Conservation (phyloP, 768 basidiomycete genomes). For the Myochromella boudieri region DNA sequence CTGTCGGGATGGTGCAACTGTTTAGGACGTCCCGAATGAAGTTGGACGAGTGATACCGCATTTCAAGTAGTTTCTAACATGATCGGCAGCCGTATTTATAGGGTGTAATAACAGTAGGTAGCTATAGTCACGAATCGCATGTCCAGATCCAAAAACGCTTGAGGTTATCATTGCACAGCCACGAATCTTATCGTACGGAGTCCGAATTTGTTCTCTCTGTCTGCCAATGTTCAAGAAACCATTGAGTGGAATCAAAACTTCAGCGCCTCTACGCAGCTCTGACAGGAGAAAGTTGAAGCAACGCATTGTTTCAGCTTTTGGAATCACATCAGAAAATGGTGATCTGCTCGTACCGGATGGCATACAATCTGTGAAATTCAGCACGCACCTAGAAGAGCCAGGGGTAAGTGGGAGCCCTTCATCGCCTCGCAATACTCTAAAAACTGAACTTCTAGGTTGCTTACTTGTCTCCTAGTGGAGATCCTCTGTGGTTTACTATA, state of each 20-base stretch:
- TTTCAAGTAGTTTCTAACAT: too few relatives aligned
- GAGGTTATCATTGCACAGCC: conserved; percentile 12
- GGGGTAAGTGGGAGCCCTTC: conserved; percentile 42
- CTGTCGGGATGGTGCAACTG: conserved; percentile 39
- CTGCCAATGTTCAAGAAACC: conserved; percentile 93
- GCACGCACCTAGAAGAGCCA: conserved; percentile 59
- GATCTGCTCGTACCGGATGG: conserved; percentile 76
- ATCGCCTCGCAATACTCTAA: not conserved
- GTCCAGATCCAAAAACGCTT: too few relatives aligned
- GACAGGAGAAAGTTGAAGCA: conserved; percentile 73
- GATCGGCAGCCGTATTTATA: too few relatives aligned
- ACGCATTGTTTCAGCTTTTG: conserved; percentile 49
- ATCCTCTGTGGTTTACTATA: conserved; percentile 78
- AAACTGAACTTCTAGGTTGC: conserved; percentile 43
- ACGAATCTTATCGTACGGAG: conserved; percentile 17
- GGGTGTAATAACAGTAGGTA: too few relatives aligned
- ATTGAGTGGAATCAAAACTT: conserved; percentile 65
- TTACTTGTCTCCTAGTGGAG: conserved; percentile 63
- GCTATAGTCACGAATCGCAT: too few relatives aligned
- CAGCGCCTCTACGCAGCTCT: conserved; percentile 71
- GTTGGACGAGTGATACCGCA: conserved; percentile 27
- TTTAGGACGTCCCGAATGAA: conserved; percentile 34
- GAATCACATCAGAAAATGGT: conserved; percentile 53
- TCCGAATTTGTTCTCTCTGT: too few relatives aligned
- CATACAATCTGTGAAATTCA: conserved; percentile 65